Evolutionary conservation across 768 basidiomycete genomes (phyloP).

Genomic region (Calocybe indica): DNA sequence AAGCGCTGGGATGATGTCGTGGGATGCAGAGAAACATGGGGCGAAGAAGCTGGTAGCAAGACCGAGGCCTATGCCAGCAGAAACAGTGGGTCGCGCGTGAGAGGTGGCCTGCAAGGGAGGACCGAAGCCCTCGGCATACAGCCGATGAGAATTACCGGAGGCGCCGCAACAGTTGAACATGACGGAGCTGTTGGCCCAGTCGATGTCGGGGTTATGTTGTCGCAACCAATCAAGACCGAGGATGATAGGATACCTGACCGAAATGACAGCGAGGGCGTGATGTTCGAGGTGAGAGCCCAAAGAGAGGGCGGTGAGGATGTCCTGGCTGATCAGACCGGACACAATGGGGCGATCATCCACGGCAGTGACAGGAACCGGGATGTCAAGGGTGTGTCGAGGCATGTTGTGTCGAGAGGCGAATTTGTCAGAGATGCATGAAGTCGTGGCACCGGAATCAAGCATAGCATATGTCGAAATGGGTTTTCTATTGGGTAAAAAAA

Average conservation of each 20-base stretch:
- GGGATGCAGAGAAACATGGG: too few relatives aligned
- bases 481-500: constrained; percentile 24
- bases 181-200: constrained; percentile 21
- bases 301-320: constrained; percentile 22
- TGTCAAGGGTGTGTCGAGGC: constrained; percentile 19
- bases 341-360: constrained; percentile 32
- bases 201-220: constrained; percentile 26
- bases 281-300: constrained; percentile 23
- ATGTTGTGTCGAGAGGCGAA: constrained; percentile 27
- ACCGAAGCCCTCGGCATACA: too few relatives aligned
- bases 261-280: constrained; percentile 22
- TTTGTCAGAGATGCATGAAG: constrained; percentile 27
- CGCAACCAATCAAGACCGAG: constrained; percentile 31
- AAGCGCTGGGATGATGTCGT: constrained; percentile 22
- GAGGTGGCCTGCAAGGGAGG: too few relatives aligned
- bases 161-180: constrained; percentile 19
- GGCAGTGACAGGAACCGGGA: constrained; percentile 28
- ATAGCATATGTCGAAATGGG: constrained; percentile 27
- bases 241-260: constrained; percentile 27
- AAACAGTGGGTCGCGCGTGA: constrained; percentile 9
- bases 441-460: constrained; percentile 28
- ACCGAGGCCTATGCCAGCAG: constrained; percentile 23
- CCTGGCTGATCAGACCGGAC: constrained; percentile 33
- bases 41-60: constrained; percentile 9
- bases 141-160: constrained; percentile 13